phyloP scores from a whole-genome alignment of 257 asterid genomes.

The Jaltomata sinuosa region DNA sequence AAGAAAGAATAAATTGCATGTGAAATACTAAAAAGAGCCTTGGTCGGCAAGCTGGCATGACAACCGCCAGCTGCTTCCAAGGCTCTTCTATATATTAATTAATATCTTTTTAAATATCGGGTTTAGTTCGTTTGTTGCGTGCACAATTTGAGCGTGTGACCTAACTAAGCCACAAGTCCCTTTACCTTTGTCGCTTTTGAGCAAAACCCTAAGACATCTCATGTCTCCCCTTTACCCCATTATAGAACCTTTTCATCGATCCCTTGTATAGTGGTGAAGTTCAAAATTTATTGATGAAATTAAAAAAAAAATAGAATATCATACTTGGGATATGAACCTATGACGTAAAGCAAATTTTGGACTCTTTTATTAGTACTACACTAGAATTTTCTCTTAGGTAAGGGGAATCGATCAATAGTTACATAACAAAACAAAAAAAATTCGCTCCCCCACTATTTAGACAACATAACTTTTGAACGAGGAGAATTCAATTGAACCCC shows the following conservation, averaged over 20 bases:
- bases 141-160: not conserved
- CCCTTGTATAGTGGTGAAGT: no score
- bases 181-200: not conserved
- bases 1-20: no score
- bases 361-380: not conserved
- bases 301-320: no score
- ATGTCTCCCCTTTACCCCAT: not conserved
- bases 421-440: no score
- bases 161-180: not conserved
- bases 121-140: not conserved
- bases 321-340: not conserved
- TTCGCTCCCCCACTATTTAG: not conserved
- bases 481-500: no score
- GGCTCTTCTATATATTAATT: no score
- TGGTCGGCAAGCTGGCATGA: no score
- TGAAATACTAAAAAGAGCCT: no score
- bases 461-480: no score
- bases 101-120: not conserved
- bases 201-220: not conserved
- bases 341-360: not conserved
- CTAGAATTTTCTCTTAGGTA: no score
- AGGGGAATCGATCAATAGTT: not conserved
- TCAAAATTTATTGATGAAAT: no score
- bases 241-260: not conserved
- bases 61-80: no score